Percentiles rank a stretch among this genome's conserved stretches.
Conservation (phyloP, 208 protist species). For the Trypanosoma melophagium region DNA sequence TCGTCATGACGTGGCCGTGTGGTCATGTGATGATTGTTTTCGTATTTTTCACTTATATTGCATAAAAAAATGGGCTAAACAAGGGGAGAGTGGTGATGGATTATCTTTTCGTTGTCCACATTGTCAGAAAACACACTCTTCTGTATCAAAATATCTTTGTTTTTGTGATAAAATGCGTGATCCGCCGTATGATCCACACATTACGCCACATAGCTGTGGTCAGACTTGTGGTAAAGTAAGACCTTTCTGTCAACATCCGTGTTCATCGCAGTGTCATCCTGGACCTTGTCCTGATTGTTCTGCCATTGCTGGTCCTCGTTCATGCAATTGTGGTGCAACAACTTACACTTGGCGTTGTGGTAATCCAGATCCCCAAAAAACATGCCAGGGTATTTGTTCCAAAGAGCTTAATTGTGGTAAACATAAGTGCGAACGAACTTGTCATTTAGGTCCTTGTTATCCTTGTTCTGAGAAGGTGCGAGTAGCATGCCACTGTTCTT, state of each 20-base stretch:
- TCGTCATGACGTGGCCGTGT: constrained; percentile 46
- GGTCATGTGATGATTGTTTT: constrained; percentile 60
- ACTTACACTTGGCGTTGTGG: constrained; percentile 74
- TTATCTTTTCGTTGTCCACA: constrained; percentile 60
- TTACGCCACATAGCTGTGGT: constrained; percentile 81
- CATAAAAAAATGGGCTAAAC: constrained; percentile 59
- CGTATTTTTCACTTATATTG: constrained; percentile 72
- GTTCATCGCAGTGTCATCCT: constrained; percentile 67
- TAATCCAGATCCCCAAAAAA: constrained; percentile 49
- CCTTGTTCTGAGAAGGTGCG: constrained; percentile 31
- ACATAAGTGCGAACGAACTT: constrained; percentile 47
- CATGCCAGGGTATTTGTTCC: constrained; percentile 50
- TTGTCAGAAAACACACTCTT: constrained; percentile 34
- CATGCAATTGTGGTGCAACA: constrained; percentile 63
- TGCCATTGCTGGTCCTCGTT: constrained; percentile 36
- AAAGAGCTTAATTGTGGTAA: constrained; percentile 50
- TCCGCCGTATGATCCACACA: constrained; percentile 60
- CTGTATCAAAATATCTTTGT: constrained; percentile 39
- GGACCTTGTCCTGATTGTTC: constrained; percentile 63
- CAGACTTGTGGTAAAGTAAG: constrained; percentile 49
- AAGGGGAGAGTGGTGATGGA: constrained; percentile 28
- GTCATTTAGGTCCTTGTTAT: constrained; percentile 53
- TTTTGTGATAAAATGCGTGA: constrained; percentile 70
- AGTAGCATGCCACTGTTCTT: constrained; percentile 44
- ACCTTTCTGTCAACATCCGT: constrained; percentile 52